A percentile compares a stretch with the other conserved stretches of the same genome.
Conservation (phyloP, 148 eudicot species). For the Rhododendron simsii region DNA sequence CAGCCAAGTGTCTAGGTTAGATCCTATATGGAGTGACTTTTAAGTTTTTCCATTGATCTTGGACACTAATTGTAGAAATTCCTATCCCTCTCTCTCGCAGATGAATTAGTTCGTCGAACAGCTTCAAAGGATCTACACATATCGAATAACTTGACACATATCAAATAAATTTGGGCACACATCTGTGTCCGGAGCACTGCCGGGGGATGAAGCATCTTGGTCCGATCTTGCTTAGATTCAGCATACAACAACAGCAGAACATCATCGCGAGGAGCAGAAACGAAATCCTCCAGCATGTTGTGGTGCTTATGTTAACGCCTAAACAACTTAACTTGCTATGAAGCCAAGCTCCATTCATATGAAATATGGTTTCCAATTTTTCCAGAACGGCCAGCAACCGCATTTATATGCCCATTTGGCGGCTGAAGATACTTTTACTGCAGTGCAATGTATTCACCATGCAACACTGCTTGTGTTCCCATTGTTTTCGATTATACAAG, state of each 20-base stretch:
- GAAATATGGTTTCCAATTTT: neutral
- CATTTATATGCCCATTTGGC: neutral
- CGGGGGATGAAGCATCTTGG: constrained; percentile 27
- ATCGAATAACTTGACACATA: neutral
- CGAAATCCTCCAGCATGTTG: neutral
- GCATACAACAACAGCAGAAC: neutral
- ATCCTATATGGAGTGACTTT: neutral
- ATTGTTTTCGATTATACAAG: neutral
- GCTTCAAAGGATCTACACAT: neutral
- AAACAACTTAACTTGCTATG: neutral
- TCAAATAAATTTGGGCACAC: neutral
- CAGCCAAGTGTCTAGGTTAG: neutral
- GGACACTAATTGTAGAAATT: neutral
- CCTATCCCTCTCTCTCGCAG: neutral
- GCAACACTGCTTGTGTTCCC: constrained; percentile 24
- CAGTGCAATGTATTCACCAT: neutral
- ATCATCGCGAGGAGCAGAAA: neutral
- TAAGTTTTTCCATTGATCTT: neutral
- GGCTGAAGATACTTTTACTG: neutral
- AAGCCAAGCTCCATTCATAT: neutral
- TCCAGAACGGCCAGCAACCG: neutral
- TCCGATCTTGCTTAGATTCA: constrained; percentile 16
- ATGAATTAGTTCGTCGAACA: neutral
- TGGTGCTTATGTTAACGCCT: neutral
- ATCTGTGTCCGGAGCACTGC: neutral